A percentile compares a stretch with the other conserved stretches of the same genome.
phyloP scores from a whole-genome alignment of 208 protist species.

The Tritrichomonas musculus region DNA sequence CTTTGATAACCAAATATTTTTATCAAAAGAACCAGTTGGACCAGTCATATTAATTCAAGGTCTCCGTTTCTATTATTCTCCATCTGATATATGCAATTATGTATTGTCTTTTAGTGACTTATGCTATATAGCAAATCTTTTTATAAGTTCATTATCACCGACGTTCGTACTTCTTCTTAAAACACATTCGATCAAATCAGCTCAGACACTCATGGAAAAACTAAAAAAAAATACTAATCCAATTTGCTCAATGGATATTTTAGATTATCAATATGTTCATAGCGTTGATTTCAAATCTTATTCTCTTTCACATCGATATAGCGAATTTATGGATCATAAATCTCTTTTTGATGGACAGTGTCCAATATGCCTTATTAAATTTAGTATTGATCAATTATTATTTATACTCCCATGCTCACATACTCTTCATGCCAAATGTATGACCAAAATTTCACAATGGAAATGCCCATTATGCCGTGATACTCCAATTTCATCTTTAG shows the following conservation, averaged over 20 bases:
- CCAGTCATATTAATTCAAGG: not conserved
- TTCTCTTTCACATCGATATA: not conserved
- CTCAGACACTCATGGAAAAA: not conserved
- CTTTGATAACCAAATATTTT: too few species aligned
- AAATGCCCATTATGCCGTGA: slow-evolving; percentile 6
- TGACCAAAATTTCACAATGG: not conserved
- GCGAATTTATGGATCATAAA: not conserved
- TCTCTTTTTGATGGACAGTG: not conserved
- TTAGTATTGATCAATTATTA: not conserved
- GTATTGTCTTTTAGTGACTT: too few species aligned
- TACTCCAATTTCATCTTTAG: not conserved
- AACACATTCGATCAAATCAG: not conserved
- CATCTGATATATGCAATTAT: not conserved
- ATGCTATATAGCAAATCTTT: not conserved
- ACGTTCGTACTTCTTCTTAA: not conserved
- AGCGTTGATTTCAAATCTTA: not conserved
- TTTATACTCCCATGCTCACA: not conserved
- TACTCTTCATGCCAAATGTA: not conserved
- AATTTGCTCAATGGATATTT: slow-evolving; percentile 6
- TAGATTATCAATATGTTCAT: not conserved
- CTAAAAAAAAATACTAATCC: not conserved
- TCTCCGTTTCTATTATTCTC: not conserved
- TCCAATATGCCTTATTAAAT: not conserved
- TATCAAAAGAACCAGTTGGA: too few species aligned
- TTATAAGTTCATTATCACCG: not conserved